Evolutionary conservation across 1,284 basidiomycete genomes (phyloP).

Genomic region (Fistulinella cinereoalba): DNA sequence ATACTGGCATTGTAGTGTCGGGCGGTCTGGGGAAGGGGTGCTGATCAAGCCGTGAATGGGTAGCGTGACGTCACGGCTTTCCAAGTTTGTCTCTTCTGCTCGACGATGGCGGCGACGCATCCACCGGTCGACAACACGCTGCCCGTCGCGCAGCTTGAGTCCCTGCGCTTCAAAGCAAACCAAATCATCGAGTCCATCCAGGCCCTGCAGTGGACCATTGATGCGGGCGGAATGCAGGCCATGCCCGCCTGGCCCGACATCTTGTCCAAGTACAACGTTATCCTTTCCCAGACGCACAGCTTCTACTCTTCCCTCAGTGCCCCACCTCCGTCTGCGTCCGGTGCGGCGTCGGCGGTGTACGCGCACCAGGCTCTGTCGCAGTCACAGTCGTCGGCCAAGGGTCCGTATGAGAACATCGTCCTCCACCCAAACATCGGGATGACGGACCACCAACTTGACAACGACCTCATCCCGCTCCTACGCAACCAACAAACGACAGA

Average conservation of each 20-base stretch:
- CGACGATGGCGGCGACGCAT: conserved; percentile 5
- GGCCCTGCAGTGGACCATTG: conserved; percentile 58
- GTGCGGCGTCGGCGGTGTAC: not conserved
- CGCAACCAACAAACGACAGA: conserved; percentile 75
- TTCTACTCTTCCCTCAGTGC: conserved; percentile 58
- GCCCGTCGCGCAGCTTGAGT: conserved; percentile 61
- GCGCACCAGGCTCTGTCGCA: conserved; percentile 37
- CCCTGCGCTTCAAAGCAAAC: conserved; percentile 66
- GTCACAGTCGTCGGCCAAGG: conserved; percentile 25
- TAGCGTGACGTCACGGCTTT: too few relatives aligned
- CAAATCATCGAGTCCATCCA: conserved; percentile 76
- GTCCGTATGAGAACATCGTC: conserved; percentile 59
- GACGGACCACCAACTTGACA: conserved; percentile 64
- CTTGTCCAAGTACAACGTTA: conserved; percentile 75
- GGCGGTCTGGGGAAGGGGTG: too few relatives aligned
- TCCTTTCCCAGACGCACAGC: conserved; percentile 75
- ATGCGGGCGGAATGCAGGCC: conserved; percentile 47
- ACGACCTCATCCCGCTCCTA: conserved; percentile 65
- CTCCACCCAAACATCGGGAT: conserved; percentile 59
- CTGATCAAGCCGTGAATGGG: too few relatives aligned
- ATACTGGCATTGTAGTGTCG: too few relatives aligned
- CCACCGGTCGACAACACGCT: conserved; percentile 29
- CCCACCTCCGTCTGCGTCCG: conserved; percentile 24
- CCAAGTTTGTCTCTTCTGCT: too few relatives aligned
- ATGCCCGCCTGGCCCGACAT: conserved; percentile 82